Evolutionary conservation across 495 filamentous ascomycete species (phyloP), one percentile per base, ranked within the genome.

Genomic region (Penicillium desertorum): DNA sequence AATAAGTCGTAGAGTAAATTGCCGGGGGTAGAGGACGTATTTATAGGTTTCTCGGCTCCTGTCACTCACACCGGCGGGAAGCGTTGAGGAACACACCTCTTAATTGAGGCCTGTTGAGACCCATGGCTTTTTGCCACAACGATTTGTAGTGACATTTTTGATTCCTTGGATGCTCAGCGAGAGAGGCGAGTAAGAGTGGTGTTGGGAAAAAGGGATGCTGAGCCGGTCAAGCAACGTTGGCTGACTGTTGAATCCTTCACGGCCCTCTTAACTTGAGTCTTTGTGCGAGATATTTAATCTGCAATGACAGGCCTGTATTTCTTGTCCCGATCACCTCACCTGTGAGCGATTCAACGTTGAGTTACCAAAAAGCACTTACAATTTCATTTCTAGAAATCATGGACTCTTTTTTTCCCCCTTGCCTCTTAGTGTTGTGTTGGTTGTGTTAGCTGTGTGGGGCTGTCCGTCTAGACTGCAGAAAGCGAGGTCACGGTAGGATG

Each of bases 381-480:
- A 51, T 51, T 39, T 51, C 8, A 51, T 51, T 11, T 11, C 34
- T 1, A 39, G 19, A 27, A 17, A 4, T 23, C n/a, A 27, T 25
- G 14, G 32, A 51, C 22, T 22, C 22, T 22, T 4, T 51, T 51
- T 51, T 34, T 39, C 27, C 14, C 23, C 25, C 45, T 51, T 8
- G 34, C 48, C 48, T 51, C 32, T 4, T 6, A 17, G 34, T 39
- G 20, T 39, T 4, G 30, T 51, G 48, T 34, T 51, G 20, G 47
- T 51, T 39, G 11, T 51, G 32, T 51, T 39, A 20, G 41, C 12
- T 4, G 22, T 25, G 20, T 51, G 22, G 20, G 32, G 48, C 32
- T 49, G 20, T 56, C 45, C 17, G 8, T 42, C 32, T 42, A 46
- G 52, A 47, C 44, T 56, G 44, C 32, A 20, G 54, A 56, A 56